A percentile compares a stretch with the other conserved stretches of the same genome.
These are phyloP conservation scores for Saccharomyces hybrid DNA, from an alignment of 1,139 yeast genomes.

Conservation along the genomic window DNA sequence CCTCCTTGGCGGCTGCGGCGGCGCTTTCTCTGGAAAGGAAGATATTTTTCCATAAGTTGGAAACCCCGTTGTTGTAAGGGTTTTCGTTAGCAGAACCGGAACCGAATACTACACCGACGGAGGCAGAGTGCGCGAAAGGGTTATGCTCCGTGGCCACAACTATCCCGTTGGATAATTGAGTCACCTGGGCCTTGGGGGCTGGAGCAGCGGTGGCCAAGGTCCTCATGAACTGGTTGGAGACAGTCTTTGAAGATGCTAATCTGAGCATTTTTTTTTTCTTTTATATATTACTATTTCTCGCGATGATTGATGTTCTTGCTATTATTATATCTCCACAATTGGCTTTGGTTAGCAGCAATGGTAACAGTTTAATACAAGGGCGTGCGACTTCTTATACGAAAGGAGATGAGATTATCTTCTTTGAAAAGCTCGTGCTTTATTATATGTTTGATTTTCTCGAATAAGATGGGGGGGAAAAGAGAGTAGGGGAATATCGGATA, in stretches of 20 bases:
- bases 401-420: neutral
- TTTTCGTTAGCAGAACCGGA: conserved; percentile 78
- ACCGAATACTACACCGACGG: conserved; percentile 63
- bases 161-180: conserved; percentile 65
- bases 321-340: neutral
- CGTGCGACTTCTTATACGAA: neutral
- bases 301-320: neutral
- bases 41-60: conserved; percentile 53
- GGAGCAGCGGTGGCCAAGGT: conserved; percentile 42
- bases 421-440: neutral
- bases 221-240: conserved; percentile 28
- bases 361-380: neutral
- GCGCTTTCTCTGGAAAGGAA: conserved; percentile 34
- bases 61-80: conserved; percentile 71
- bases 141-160: conserved; percentile 63
- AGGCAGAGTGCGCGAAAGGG: conserved; percentile 47
- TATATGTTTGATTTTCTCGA: neutral
- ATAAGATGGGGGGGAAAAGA: neutral
- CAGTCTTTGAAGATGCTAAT: conserved; percentile 23
- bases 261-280: conserved; percentile 19
- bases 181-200: conserved; percentile 48
- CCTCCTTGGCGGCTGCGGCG: conserved; percentile 36
- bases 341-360: neutral
- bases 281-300: no score
- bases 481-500: neutral